Conservation (phyloP, 2,329 filamentous ascomycete species). For the Dothiorella sarmentorum region DNA sequence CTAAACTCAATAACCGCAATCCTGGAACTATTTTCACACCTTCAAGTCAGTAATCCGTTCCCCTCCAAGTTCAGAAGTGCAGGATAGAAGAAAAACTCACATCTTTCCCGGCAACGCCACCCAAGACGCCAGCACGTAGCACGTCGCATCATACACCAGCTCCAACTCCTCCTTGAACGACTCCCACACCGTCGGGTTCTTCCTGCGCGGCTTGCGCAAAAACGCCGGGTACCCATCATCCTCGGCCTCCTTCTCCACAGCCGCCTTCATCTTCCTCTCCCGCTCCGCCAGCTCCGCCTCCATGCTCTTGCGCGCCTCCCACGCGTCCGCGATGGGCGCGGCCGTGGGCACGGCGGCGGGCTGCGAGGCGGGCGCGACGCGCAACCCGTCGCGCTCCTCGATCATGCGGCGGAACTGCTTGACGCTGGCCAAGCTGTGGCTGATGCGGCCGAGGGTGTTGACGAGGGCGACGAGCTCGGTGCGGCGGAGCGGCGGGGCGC, state of each 20-base stretch:
- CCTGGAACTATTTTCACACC: slow-evolving; percentile 39
- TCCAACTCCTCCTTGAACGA: slow-evolving; percentile 61
- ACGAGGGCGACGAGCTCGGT: slow-evolving; percentile 93
- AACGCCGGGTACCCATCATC: slow-evolving; percentile 43
- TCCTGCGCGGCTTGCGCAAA: slow-evolving; percentile 39
- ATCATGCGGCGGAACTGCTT: slow-evolving; percentile 64
- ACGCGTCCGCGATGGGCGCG: slow-evolving; percentile 22
- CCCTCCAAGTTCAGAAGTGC: neutral
- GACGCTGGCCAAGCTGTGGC: slow-evolving; percentile 72
- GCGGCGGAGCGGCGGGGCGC: slow-evolving; percentile 70
- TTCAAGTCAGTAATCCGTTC: neutral
- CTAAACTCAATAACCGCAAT: slow-evolving; percentile 54
- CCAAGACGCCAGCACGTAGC: slow-evolving; percentile 70
- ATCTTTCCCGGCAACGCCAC: slow-evolving; percentile 61
- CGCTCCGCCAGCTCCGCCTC: slow-evolving; percentile 32
- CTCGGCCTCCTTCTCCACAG: slow-evolving; percentile 30
- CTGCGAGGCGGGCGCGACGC: neutral
- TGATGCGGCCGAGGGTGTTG: slow-evolving; percentile 88
- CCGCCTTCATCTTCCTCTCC: slow-evolving; percentile 19
- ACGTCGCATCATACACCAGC: slow-evolving; percentile 59
- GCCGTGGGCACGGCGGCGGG: neutral
- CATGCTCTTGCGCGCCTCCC: slow-evolving; percentile 25
- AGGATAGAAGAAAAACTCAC: slow-evolving; percentile 51
- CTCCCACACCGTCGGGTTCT: slow-evolving; percentile 51
- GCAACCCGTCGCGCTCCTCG: slow-evolving; percentile 36